Evolutionary conservation across 1,284 basidiomycete genomes (phyloP).

Genomic region (Trametes pubescens): DNA sequence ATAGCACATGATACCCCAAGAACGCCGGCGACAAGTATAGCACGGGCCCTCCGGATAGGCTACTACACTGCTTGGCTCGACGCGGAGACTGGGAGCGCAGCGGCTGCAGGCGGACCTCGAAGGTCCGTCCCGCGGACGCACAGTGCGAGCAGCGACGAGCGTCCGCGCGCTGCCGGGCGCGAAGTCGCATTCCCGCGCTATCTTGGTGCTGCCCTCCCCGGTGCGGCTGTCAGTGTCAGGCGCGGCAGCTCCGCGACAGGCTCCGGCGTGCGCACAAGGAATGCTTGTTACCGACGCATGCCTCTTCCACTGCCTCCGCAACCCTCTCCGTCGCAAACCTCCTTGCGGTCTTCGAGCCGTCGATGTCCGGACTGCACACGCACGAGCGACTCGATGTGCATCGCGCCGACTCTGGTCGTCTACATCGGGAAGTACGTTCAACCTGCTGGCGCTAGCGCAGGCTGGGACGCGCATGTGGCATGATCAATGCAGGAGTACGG

Average conservation of each 20-base stretch:
- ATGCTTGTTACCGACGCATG: not conserved
- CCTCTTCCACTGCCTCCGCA: not conserved
- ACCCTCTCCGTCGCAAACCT: not conserved
- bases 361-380: too few relatives aligned
- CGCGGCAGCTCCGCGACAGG: slow-evolving; percentile 14
- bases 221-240: slow-evolving; percentile 9
- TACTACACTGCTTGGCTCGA: not conserved
- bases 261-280: slow-evolving; percentile 1
- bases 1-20: not conserved
- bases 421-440: too few relatives aligned
- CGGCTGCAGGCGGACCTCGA: too few relatives aligned
- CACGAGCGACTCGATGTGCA: too few relatives aligned
- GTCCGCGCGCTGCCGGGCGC: too few relatives aligned
- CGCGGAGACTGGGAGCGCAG: too few relatives aligned
- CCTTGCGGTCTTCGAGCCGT: too few relatives aligned
- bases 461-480: not conserved
- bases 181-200: not conserved
- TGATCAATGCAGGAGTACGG: not conserved
- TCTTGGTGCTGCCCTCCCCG: not conserved
- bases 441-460: too few relatives aligned
- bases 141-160: too few relatives aligned
- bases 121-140: too few relatives aligned
- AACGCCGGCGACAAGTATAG: not conserved
- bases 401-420: too few relatives aligned
- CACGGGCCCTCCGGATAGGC: not conserved